phyloP scores from a whole-genome alignment of 106 monocot genomes.

The Dendrobium huoshanense region DNA sequence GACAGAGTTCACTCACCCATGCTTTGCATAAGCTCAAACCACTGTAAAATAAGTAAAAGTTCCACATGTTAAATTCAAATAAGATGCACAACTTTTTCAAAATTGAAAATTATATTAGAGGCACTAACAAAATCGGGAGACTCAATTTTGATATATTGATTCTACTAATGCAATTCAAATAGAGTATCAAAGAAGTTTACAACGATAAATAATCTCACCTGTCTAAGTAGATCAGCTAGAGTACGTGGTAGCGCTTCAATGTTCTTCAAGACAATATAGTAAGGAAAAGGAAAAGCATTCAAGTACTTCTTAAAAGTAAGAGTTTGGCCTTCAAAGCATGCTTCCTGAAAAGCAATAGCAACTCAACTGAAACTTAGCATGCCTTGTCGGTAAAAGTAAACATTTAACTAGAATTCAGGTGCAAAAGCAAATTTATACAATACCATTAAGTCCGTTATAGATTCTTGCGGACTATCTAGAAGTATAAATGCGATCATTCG shows the following conservation, averaged over 20 bases:
- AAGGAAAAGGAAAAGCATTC: conserved; percentile 84
- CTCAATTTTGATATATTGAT: neutral
- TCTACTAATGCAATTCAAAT: no score
- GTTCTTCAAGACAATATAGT: conserved; percentile 70
- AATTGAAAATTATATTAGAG: neutral
- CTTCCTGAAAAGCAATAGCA: conserved; percentile 40
- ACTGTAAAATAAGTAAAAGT: conserved; percentile 40
- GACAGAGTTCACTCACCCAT: conserved; percentile 15
- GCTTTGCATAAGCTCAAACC: conserved; percentile 91
- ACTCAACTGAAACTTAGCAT: neutral
- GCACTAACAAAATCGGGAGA: no score
- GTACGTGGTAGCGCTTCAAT: conserved; percentile 87
- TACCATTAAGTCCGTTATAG: conserved; percentile 70
- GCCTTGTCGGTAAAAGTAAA: neutral
- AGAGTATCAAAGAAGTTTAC: neutral
- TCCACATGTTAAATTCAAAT: neutral
- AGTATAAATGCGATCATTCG: conserved; percentile 86
- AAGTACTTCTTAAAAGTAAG: conserved; percentile 50
- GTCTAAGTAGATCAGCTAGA: conserved; percentile 84
- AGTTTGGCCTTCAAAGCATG: conserved; percentile 39
- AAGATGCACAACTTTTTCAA: neutral
- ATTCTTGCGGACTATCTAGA: conserved; percentile 69
- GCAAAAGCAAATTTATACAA: neutral
- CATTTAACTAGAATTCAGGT: neutral
- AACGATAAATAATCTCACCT: conserved; percentile 31